phyloP scores from a whole-genome alignment of 2,329 filamentous ascomycete species.

The Aspergillus quadricinctus region DNA sequence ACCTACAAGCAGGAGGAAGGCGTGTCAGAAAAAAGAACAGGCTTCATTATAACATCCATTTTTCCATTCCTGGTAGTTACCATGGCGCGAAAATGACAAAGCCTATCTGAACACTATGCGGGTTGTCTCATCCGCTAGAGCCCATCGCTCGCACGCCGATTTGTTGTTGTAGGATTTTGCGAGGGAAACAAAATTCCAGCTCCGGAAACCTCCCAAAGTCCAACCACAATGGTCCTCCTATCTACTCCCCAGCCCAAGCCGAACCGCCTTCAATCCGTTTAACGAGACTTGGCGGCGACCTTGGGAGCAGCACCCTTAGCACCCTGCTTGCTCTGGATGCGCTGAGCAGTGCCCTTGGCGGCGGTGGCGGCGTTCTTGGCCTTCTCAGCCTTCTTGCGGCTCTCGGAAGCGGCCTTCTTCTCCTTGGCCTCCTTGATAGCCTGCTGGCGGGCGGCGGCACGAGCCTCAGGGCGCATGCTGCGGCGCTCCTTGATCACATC shows the following conservation, averaged over 20 bases:
- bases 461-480: conserved; percentile 88
- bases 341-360: conserved; percentile 70
- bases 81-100: conserved; percentile 20
- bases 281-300: conserved; percentile 82
- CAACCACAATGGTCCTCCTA: conserved; percentile 19
- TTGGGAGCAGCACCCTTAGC: conserved; percentile 85
- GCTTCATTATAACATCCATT: conserved; percentile 25
- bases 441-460: conserved; percentile 78
- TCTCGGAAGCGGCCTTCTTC: conserved; percentile 85
- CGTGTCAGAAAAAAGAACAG: conserved; percentile 4
- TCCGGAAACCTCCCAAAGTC: conserved; percentile 20
- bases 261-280: conserved; percentile 42
- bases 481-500: conserved; percentile 99
- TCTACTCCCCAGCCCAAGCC: conserved; percentile 27
- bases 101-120: conserved; percentile 19
- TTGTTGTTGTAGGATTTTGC: conserved; percentile 4
- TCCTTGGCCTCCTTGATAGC: conserved; percentile 99
- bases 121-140: conserved; percentile 16
- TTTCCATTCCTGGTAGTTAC: conserved; percentile 18
- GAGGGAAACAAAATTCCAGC: conserved; percentile 23
- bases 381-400: conserved; percentile 98
- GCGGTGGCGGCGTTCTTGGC: conserved; percentile 77
- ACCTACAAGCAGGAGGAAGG: conserved; percentile 10
- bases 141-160: conserved; percentile 23
- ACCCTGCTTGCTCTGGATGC: conserved; percentile 94